These are phyloP conservation scores for Litsea cubeba DNA, from an alignment of 164 flowering plant genomes.

Conservation along the genomic window DNA sequence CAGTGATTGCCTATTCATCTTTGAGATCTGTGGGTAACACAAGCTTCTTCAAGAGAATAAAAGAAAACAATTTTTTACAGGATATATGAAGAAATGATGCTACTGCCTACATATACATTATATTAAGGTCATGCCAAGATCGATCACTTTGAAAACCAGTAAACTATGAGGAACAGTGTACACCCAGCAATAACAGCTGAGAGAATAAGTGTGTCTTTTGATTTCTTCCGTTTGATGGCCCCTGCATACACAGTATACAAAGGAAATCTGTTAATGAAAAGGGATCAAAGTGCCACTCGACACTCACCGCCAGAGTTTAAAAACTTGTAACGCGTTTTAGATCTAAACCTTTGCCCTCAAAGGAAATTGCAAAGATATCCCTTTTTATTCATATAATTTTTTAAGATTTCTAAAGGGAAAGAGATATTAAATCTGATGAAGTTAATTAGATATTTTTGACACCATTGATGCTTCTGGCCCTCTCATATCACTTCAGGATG, in stretches of 20 bases:
- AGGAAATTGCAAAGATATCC: no score
- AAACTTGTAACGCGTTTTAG: no score
- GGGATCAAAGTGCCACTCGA: no score
- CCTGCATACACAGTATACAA: conserved; percentile 34
- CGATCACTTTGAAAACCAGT: conserved; percentile 70
- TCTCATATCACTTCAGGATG: no score
- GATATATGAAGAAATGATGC: not conserved
- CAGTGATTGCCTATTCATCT: no score
- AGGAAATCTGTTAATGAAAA: not conserved
- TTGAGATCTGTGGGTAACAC: not conserved
- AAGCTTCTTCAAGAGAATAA: not conserved
- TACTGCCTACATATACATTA: not conserved
- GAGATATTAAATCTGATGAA: no score
- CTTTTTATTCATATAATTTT: no score
- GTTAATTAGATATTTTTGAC: no score
- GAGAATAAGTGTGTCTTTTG: conserved; percentile 75
- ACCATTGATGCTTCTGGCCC: no score
- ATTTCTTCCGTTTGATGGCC: conserved; percentile 61
- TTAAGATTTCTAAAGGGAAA: no score
- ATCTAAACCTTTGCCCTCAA: no score
- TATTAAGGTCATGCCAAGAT: not conserved
- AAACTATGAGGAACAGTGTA: conserved; percentile 72
- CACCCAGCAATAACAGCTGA: conserved; percentile 82
- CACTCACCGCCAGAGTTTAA: no score
- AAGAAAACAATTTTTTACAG: not conserved